These are phyloP conservation scores for Cryptococcus jaspeensis DNA, from an alignment of 1,284 basidiomycete genomes.

Conservation along the genomic window DNA sequence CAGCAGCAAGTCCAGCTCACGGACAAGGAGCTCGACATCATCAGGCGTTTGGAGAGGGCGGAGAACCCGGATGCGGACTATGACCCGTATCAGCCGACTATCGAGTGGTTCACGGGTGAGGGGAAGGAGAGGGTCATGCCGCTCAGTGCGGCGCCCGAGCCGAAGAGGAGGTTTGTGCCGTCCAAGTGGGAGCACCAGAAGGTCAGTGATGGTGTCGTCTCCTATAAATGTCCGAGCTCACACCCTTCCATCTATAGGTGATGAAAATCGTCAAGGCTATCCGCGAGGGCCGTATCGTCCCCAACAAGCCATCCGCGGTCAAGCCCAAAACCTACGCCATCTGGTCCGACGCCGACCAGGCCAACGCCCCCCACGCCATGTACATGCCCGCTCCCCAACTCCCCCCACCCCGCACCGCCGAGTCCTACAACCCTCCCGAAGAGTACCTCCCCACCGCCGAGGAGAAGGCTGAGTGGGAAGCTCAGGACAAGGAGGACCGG, in stretches of 20 bases:
- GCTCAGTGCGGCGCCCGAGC: slow-evolving; percentile 84
- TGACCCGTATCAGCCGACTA: slow-evolving; percentile 87
- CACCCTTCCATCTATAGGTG: slow-evolving; percentile 58
- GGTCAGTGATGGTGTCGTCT: slow-evolving; percentile 54
- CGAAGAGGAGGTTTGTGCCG: slow-evolving; percentile 93
- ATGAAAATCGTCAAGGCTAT: slow-evolving; percentile 99
- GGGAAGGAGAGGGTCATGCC: slow-evolving; percentile 94
- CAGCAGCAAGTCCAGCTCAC: slow-evolving; percentile 86
- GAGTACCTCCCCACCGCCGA: slow-evolving; percentile 92
- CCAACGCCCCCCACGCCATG: slow-evolving; percentile 69
- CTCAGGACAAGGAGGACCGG: slow-evolving; percentile 83
- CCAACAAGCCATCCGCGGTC: slow-evolving; percentile 75
- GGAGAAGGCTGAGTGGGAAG: slow-evolving; percentile 82
- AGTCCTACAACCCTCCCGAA: slow-evolving; percentile 97
- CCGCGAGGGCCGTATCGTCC: slow-evolving; percentile 87
- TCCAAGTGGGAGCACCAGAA: slow-evolving; percentile 99
- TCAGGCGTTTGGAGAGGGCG: slow-evolving; percentile 79
- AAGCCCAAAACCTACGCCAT: slow-evolving; percentile 83
- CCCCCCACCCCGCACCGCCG: slow-evolving; percentile 81
- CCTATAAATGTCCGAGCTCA: slow-evolving; percentile 3
- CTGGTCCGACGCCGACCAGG: slow-evolving; percentile 72
- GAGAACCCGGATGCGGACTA: slow-evolving; percentile 90
- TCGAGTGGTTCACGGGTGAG: slow-evolving; percentile 97
- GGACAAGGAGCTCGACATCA: slow-evolving; percentile 91
- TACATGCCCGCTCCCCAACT: slow-evolving; percentile 89